Evolutionary conservation across 2,329 filamentous ascomycete species (phyloP).

Genomic region (Daldinia eschscholtzii): DNA sequence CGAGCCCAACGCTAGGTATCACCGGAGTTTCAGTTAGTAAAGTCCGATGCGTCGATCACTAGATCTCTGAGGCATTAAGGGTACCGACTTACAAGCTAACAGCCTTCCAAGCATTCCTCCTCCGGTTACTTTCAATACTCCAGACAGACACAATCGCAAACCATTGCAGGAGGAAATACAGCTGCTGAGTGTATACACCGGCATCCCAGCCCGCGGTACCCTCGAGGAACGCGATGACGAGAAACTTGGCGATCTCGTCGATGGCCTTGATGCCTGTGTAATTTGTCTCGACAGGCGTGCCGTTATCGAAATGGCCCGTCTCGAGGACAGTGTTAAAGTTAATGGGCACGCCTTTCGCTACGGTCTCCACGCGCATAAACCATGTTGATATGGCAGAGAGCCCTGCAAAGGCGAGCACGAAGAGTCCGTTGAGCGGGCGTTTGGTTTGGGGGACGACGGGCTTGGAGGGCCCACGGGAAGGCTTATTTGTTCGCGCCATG

Average conservation of each 20-base stretch:
- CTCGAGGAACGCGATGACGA: slow-evolving; percentile 47
- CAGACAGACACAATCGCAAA: slow-evolving; percentile 47
- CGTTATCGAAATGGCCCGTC: slow-evolving; percentile 38
- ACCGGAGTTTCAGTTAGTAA: neutral
- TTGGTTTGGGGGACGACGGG: slow-evolving; percentile 6
- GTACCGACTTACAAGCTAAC: slow-evolving; percentile 48
- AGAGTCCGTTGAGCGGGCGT: slow-evolving; percentile 39
- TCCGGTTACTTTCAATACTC: slow-evolving; percentile 47
- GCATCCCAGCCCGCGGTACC: slow-evolving; percentile 47
- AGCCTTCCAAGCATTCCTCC: slow-evolving; percentile 41
- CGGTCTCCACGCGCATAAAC: slow-evolving; percentile 47
- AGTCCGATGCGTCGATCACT: neutral
- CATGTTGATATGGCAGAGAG: slow-evolving; percentile 35
- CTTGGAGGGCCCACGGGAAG: slow-evolving; percentile 2
- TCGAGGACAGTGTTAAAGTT: slow-evolving; percentile 43
- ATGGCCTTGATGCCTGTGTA: slow-evolving; percentile 47
- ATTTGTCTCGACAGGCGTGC: slow-evolving; percentile 41
- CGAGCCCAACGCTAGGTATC: neutral
- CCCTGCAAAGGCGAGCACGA: slow-evolving; percentile 35
- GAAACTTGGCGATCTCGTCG: slow-evolving; percentile 38
- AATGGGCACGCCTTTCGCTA: slow-evolving; percentile 41
- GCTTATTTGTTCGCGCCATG: neutral
- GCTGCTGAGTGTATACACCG: slow-evolving; percentile 47
- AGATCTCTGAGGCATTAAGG: no score
- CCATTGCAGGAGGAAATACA: slow-evolving; percentile 49